A percentile compares a stretch with the other conserved stretches of the same genome.
Conservation (phyloP, 106 monocot species). For the Acanthochlamys bracteata region DNA sequence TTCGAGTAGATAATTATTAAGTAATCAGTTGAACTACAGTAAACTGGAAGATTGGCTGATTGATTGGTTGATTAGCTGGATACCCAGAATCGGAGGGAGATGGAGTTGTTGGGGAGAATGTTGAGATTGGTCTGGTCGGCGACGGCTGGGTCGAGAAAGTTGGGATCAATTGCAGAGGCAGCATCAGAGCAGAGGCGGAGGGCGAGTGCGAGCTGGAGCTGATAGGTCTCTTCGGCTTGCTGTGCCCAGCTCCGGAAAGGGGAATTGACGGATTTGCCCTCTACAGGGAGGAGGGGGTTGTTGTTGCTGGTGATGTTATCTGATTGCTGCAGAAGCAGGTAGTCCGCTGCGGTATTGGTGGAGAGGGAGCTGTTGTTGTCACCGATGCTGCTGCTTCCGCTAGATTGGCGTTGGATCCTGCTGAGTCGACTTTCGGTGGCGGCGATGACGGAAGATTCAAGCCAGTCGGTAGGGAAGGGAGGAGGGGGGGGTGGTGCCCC, state of each 20-base stretch:
- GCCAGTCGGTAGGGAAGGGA: too few relatives aligned
- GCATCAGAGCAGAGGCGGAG: conserved; percentile 80
- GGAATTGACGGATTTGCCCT: not conserved
- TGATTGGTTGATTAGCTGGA: not conserved
- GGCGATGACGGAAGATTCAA: too few relatives aligned
- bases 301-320: conserved; percentile 20
- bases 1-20: not conserved
- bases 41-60: not conserved
- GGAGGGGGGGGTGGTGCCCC: conserved; percentile 7
- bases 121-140: conserved; percentile 15
- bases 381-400: conserved; percentile 82
- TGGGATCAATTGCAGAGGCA: conserved; percentile 53
- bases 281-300: not conserved
- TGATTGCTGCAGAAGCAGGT: conserved; percentile 17
- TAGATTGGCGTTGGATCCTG: conserved; percentile 68
- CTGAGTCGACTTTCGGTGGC: too few relatives aligned
- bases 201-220: conserved; percentile 89
- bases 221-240: conserved; percentile 98
- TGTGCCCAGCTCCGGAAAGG: conserved; percentile 89
- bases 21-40: not conserved
- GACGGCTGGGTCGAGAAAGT: conserved; percentile 46
- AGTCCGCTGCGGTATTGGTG: conserved; percentile 45
- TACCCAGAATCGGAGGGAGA: conserved; percentile 93
- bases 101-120: conserved; percentile 26
- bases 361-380: conserved; percentile 48